Evolutionary conservation across 192 early-diverging fungal species (phyloP).

Genomic region (Lunasporangiospora selenospora): DNA sequence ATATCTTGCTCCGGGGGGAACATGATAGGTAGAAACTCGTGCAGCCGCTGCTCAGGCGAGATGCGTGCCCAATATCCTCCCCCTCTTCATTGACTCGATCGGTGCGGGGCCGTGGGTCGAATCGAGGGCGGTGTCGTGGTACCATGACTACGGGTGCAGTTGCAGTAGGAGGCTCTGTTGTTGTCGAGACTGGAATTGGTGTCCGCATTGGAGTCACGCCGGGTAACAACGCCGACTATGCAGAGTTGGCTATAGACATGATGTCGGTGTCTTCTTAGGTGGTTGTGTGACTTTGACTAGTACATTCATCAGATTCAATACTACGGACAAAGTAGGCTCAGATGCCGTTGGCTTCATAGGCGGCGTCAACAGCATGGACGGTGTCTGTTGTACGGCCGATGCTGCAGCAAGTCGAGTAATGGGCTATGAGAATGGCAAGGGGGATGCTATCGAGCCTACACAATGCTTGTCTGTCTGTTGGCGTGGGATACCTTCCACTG

Average conservation of each 20-base stretch:
- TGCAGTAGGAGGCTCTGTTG: too few species aligned
- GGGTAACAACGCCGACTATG: constrained; percentile 17
- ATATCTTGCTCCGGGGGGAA: constrained; percentile 46
- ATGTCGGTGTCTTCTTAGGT: not conserved
- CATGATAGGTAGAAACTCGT: constrained; percentile 27
- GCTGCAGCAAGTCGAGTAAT: not conserved
- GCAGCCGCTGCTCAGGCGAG: constrained; percentile 13
- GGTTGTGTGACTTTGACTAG: not conserved
- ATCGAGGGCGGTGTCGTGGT: too few species aligned
- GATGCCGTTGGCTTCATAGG: constrained; percentile 8
- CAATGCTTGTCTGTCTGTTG: too few species aligned
- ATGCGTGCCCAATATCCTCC: not conserved
- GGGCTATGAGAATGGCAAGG: too few species aligned
- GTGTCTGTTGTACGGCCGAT: not conserved
- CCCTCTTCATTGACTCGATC: too few species aligned
- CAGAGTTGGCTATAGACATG: constrained; percentile 1
- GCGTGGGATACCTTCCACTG: too few species aligned
- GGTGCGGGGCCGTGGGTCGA: too few species aligned
- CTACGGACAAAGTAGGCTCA: constrained; percentile 17
- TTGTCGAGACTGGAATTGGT: not conserved
- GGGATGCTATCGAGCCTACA: too few species aligned
- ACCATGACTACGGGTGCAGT: too few species aligned
- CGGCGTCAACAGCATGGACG: not conserved
- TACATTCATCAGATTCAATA: too few species aligned
- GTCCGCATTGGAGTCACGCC: constrained; percentile 26